A percentile compares a stretch with the other conserved stretches of the same genome.
Evolutionary conservation across 306 rosid species (phyloP).

Genomic region (Ormosia emarginata): DNA sequence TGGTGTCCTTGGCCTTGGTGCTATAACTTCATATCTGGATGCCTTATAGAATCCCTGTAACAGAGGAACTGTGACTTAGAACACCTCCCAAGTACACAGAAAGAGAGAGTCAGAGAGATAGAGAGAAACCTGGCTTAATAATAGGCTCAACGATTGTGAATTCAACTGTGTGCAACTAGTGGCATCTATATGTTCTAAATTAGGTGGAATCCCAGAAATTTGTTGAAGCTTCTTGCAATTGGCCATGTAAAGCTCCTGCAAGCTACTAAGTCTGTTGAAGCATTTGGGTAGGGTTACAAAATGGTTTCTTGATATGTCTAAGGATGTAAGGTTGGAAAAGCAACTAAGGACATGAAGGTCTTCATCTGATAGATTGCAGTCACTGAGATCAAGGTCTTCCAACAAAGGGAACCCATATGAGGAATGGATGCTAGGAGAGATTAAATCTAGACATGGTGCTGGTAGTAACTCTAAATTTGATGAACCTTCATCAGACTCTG

Average conservation of each 20-base stretch:
- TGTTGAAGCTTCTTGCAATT: slow-evolving; percentile 27
- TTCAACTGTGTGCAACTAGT: slow-evolving; percentile 22
- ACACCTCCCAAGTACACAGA: neutral
- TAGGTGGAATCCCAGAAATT: slow-evolving; percentile 26
- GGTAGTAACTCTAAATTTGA: slow-evolving; percentile 9
- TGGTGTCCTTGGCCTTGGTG: slow-evolving; percentile 5
- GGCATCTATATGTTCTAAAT: slow-evolving; percentile 23
- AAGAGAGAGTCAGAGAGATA: neutral
- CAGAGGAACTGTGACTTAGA: neutral
- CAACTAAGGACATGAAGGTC: slow-evolving; percentile 7
- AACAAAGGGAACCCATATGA: slow-evolving; percentile 15
- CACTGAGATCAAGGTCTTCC: slow-evolving; percentile 11
- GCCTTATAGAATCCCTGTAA: slow-evolving; percentile 14
- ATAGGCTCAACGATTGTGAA: slow-evolving; percentile 14
- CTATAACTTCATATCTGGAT: slow-evolving; percentile 19
- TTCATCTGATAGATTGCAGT: slow-evolving; percentile 21
- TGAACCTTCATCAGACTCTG: neutral
- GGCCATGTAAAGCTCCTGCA: slow-evolving; percentile 25
- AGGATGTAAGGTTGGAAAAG: neutral
- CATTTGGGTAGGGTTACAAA: slow-evolving; percentile 25
- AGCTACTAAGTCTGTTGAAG: slow-evolving; percentile 11
- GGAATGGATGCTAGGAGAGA: slow-evolving; percentile 12
- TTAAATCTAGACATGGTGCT: slow-evolving; percentile 8
- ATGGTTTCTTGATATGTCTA: slow-evolving; percentile 27
- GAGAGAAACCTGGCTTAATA: slow-evolving; percentile 28